Evolutionary conservation across 2,329 filamentous ascomycete genomes (phyloP), one percentile per base, ranked within the genome.

Genomic region (Incumbomyces delicatus): DNA sequence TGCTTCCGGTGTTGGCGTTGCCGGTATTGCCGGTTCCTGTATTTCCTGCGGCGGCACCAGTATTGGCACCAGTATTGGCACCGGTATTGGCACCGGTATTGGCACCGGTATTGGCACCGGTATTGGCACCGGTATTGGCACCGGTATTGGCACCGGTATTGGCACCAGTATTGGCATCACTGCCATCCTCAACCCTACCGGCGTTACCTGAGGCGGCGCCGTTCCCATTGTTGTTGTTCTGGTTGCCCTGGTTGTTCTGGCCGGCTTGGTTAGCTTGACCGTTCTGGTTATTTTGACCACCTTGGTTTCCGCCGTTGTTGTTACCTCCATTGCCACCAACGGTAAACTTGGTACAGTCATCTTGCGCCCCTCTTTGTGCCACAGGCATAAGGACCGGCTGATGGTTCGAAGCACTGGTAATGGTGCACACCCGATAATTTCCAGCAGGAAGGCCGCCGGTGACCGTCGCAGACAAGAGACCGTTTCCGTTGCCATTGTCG

Each of bases 381-480:
- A 58, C 56, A 22, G 75, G 75, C 75, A 79, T 79, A 18, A 75
- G 56, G 2, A 78, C 75, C 12, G 74, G 74, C 60, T 77, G 75
- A 59, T 83, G 80, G 68, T 83, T 83, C 55, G 76, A 67, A n/a
- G 80, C 66, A 50, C 72, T 65, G 22, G 73, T 70, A 75, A 83
- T 80, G 57, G 74, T 77, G 70, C 80, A 83, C 51, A 80, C 64
- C 56, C 80, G 77, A 66, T 82, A 83, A 66, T 76, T 78, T 31
- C 79, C 78, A 2, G 70, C 67, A 2, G 77, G 76, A 2, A 83
- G 73, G 57, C 78, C 80, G 47, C 72, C 75, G 1, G 66, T 64
- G 18, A 83, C 78, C 1, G 60, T 63, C 33, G 78, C 74, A 11
- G 66, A 62, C 10, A 83, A 66, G 4, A 70, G 64, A 42, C 78